Base-by-base conservation (phyloP, 2,329 filamentous ascomycete species). In the Penicillium thymicola region DNA sequence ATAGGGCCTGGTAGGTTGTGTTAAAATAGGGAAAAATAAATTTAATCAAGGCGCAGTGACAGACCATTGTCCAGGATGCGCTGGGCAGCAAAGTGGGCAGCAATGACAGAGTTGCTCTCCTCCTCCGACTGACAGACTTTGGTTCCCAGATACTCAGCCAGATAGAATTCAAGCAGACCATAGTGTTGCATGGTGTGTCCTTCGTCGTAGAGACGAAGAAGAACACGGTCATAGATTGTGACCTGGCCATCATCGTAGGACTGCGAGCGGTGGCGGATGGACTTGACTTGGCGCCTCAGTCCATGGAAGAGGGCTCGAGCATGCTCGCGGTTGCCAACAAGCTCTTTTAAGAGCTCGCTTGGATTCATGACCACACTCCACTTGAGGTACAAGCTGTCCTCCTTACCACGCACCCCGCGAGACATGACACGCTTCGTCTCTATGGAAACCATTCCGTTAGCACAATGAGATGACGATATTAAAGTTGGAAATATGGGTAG, bases 141-240 rank as follows among this genome's bases (percentile, higher is more conserved):
- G 34, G 74, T 65, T 7, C 70, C 72, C n/a, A 78, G 61, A 53
- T 68, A 73, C 54, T 78, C 70, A 43, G 71, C 65, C 53, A 76
- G 60, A 58, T 72, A 78, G 49, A 74, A 69, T 48, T 73, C 70
- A 11, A 77, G 62, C 2, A 71, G 70, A 3, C 72, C 70, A 13
- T 67, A 51, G 13, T 70, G 65, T 36, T 65, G 60, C 25, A 71
- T 56, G 9, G 69, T 60, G 7, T 66, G 64, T 34, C 71, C 74
- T 32, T 72, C 65, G 2, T 65, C 58, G 13, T 70, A 73, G 32
- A 78, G 62, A 9, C 63, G 55, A 41, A 77, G 50, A 18, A 78
- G 58, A n/a, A 71, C 69, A 53, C 68, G 72, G 61, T 78, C 76
- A 32, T 72, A 78, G 58, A 77, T 59, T 1, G 72, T 78, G 55